Conservation (phyloP, 2,329 filamentous ascomycete genomes). For the Microsporum canis region DNA sequence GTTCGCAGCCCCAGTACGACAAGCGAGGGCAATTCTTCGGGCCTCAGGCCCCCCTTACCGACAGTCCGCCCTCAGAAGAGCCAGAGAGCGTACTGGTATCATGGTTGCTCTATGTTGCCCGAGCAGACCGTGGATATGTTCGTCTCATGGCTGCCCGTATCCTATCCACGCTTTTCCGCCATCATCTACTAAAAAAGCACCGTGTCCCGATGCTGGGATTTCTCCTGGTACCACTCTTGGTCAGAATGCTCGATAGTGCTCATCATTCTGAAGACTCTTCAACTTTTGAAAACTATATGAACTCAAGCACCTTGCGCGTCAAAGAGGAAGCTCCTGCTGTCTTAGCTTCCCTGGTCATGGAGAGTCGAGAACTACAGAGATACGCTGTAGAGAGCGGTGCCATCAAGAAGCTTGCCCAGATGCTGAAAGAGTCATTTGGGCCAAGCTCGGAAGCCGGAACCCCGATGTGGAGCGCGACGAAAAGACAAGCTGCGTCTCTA, state of each 20-base stretch:
- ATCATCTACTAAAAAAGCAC: conserved; percentile 52
- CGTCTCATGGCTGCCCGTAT: conserved; percentile 59
- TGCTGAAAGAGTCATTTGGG: conserved; percentile 57
- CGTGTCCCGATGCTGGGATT: conserved; percentile 55
- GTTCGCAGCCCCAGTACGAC: conserved; percentile 30
- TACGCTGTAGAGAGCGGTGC: conserved; percentile 62
- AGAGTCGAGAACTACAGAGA: conserved; percentile 68
- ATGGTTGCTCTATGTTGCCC: conserved; percentile 48
- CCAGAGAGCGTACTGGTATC: conserved; percentile 60
- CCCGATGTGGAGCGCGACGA: conserved; percentile 45
- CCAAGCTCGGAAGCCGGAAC: conserved; percentile 39
- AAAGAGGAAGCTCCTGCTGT: conserved; percentile 63
- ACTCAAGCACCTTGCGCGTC: conserved; percentile 41
- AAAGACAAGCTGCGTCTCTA: conserved; percentile 7
- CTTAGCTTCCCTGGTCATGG: conserved; percentile 65
- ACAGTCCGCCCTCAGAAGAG: conserved; percentile 41
- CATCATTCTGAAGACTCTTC: conserved; percentile 32
- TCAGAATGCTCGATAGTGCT: conserved; percentile 52
- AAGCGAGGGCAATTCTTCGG: conserved; percentile 28
- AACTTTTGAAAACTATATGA: conserved; percentile 27
- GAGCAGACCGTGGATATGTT: conserved; percentile 43
- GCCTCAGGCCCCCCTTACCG: conserved; percentile 24
- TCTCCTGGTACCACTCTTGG: conserved; percentile 58
- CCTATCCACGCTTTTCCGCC: conserved; percentile 57
- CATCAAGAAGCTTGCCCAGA: conserved; percentile 50